These are phyloP conservation scores for Aechmea fasciata DNA, from an alignment of 176 grass and related monocot species.

Conservation along the genomic window DNA sequence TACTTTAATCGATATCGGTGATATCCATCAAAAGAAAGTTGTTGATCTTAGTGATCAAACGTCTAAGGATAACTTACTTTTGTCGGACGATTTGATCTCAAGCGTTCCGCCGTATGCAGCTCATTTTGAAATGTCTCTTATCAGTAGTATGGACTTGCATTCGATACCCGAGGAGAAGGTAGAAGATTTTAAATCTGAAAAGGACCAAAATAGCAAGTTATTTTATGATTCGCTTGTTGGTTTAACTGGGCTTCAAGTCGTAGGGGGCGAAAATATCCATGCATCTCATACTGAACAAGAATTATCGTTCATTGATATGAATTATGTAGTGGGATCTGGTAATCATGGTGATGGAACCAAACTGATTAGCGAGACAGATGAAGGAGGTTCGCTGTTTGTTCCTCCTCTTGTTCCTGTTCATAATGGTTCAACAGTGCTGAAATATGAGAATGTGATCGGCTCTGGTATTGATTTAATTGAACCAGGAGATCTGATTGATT, in stretches of 20 bases:
- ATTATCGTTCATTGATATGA: no score
- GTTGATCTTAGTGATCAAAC: no score
- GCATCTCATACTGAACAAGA: background rate
- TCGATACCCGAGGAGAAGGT: background rate
- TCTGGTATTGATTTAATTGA: conserved; percentile 19
- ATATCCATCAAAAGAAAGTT: no score
- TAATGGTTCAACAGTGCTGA: background rate
- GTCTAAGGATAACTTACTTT: background rate
- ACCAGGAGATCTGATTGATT: background rate
- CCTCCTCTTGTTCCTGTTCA: conserved; percentile 13
- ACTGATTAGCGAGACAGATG: no score
- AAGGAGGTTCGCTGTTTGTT: conserved; percentile 10
- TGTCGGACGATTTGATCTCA: no score
- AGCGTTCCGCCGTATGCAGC: background rate
- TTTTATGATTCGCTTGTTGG: background rate
- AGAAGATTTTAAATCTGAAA: conserved; percentile 1
- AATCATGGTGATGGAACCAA: no score
- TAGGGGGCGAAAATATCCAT: background rate
- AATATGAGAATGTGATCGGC: conserved; percentile 13
- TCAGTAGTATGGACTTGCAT: conserved; percentile 1
- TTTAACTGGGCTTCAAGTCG: background rate
- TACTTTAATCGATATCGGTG: background rate
- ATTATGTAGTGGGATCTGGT: no score
- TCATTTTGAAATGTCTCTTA: background rate
- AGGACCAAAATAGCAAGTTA: background rate